Evolutionary conservation across 2,329 filamentous ascomycete genomes (phyloP).

Genomic region (Cordyceps javanica): DNA sequence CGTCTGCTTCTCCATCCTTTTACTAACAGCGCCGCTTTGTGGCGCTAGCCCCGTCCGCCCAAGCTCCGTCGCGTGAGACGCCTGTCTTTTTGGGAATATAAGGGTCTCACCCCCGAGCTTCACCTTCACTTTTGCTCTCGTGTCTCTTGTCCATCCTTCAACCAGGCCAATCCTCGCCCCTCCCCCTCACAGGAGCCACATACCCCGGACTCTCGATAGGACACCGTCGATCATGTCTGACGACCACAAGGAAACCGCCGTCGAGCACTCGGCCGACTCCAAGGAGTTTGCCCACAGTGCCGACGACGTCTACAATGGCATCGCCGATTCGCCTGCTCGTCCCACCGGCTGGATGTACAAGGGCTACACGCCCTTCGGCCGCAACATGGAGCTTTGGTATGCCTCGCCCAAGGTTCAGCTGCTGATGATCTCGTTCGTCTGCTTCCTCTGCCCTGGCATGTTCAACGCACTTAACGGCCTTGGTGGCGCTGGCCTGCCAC

Average conservation of each 20-base stretch:
- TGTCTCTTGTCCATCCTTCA: slow-evolving; percentile 5
- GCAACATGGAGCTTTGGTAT: slow-evolving; percentile 52
- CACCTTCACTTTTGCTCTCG: background rate
- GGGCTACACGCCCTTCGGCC: slow-evolving; percentile 46
- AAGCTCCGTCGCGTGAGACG: slow-evolving; percentile 5
- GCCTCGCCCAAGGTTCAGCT: slow-evolving; percentile 69
- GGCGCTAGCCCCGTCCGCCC: slow-evolving; percentile 7
- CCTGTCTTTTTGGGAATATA: slow-evolving; percentile 6
- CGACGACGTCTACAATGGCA: background rate
- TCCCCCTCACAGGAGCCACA: slow-evolving; percentile 4
- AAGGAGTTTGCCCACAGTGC: background rate
- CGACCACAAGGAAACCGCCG: slow-evolving; percentile 7
- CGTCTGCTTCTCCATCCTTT: slow-evolving; percentile 1
- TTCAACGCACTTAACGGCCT: slow-evolving; percentile 63
- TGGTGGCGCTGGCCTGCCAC: slow-evolving; percentile 53
- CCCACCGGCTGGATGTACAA: slow-evolving; percentile 64
- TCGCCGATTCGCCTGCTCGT: slow-evolving; percentile 21
- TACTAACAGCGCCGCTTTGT: slow-evolving; percentile 7
- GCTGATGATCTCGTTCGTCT: slow-evolving; percentile 53
- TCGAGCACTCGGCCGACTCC: slow-evolving; percentile 12
- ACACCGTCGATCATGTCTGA: slow-evolving; percentile 9
- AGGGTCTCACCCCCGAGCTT: slow-evolving; percentile 9
- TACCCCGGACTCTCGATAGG: slow-evolving; percentile 10
- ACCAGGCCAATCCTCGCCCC: slow-evolving; percentile 1
- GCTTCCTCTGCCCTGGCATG: slow-evolving; percentile 65